Evolutionary conservation across 2,329 filamentous ascomycete species (phyloP).

Genomic region (Pseudogymnoascus pannorum): DNA sequence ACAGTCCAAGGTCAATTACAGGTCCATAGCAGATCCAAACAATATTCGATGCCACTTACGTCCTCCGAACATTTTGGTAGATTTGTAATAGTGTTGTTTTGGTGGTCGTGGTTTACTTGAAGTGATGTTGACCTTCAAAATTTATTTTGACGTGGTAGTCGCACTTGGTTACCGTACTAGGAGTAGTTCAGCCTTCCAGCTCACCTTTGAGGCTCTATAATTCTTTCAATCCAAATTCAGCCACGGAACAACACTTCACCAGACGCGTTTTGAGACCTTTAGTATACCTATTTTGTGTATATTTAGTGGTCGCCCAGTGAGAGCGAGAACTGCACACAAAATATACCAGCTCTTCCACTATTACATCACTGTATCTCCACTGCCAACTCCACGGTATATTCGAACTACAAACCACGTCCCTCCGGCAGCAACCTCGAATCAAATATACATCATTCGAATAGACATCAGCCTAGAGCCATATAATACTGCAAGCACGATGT

Average conservation of each 20-base stretch:
- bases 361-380: background rate
- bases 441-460: background rate
- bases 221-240: slow-evolving; percentile 1
- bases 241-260: slow-evolving; percentile 5
- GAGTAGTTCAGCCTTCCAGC: slow-evolving; percentile 5
- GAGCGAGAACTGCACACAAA: background rate
- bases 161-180: slow-evolving; percentile 9
- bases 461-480: background rate
- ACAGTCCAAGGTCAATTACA: slow-evolving; percentile 6
- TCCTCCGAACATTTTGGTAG: slow-evolving; percentile 54
- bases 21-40: background rate
- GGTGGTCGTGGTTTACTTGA: background rate
- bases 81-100: slow-evolving; percentile 8
- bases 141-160: slow-evolving; percentile 10
- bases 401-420: background rate
- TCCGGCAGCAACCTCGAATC: background rate
- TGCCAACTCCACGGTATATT: background rate
- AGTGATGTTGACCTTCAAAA: slow-evolving; percentile 9
- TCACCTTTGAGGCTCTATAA: slow-evolving; percentile 10
- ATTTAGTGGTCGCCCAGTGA: background rate
- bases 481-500: background rate
- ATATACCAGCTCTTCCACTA: background rate
- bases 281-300: background rate
- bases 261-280: background rate
- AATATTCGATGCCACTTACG: slow-evolving; percentile 35